Evolutionary conservation across 768 basidiomycete species (phyloP).

Genomic region (Nidularia pulvinata): DNA sequence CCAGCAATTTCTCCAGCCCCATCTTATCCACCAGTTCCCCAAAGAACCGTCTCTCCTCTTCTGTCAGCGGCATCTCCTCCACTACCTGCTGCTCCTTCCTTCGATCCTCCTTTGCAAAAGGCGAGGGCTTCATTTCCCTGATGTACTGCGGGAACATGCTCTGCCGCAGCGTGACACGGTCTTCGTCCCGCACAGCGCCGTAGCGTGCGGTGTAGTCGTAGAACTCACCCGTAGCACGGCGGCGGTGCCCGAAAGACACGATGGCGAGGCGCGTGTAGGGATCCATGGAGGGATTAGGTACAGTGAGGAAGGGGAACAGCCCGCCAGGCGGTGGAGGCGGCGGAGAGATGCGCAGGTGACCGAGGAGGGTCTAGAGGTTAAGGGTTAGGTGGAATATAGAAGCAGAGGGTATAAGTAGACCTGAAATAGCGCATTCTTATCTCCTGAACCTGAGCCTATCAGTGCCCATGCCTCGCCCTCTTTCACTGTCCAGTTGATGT

Average conservation of each 20-base stretch:
- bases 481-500: slow-evolving; percentile 58
- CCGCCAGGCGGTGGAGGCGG: slow-evolving; percentile 60
- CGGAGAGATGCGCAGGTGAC: slow-evolving; percentile 71
- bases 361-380: slow-evolving; percentile 55
- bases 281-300: slow-evolving; percentile 30
- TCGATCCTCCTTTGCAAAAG: slow-evolving; percentile 18
- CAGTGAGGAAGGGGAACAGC: slow-evolving; percentile 73
- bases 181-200: slow-evolving; percentile 85
- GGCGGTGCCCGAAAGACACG: slow-evolving; percentile 70
- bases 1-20: slow-evolving; percentile 62
- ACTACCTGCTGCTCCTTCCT: neutral
- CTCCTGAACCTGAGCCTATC: slow-evolving; percentile 62
- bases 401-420: slow-evolving; percentile 35
- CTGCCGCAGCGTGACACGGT: slow-evolving; percentile 73
- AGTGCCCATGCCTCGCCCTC: slow-evolving; percentile 77
- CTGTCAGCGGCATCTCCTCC: neutral
- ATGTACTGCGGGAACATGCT: slow-evolving; percentile 61
- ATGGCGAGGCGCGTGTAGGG: slow-evolving; percentile 48
- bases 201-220: slow-evolving; percentile 94
- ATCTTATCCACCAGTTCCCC: slow-evolving; percentile 54
- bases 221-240: slow-evolving; percentile 66
- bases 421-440: slow-evolving; percentile 64
- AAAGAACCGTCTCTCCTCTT: slow-evolving; percentile 27
- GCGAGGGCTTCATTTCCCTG: slow-evolving; percentile 6
- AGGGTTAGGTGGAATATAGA: neutral